phyloP scores from a whole-genome alignment of 306 rosid genomes.

The Rosa rugosa region DNA sequence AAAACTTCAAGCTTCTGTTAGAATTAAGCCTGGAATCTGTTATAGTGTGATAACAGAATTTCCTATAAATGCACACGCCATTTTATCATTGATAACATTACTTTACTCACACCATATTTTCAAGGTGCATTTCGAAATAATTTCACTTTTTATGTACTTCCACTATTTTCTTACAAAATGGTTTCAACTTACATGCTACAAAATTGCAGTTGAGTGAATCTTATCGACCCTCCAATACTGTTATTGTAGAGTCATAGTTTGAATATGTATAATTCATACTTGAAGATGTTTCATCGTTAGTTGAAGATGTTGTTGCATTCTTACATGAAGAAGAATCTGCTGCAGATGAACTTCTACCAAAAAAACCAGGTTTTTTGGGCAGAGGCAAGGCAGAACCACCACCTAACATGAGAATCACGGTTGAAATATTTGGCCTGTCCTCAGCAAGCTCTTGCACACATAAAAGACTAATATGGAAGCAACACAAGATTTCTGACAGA shows the following conservation, averaged over 20 bases:
- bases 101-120: background rate
- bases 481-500: slow-evolving; percentile 28
- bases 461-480: slow-evolving; percentile 53
- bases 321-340: slow-evolving; percentile 2
- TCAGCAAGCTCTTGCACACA: slow-evolving; percentile 54
- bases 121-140: background rate
- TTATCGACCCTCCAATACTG: slow-evolving; percentile 48
- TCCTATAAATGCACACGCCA: background rate
- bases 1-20: background rate
- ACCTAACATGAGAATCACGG: slow-evolving; percentile 49
- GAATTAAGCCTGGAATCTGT: background rate
- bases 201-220: slow-evolving; percentile 5
- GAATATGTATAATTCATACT: slow-evolving; percentile 22
- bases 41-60: background rate
- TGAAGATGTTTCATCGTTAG: slow-evolving; percentile 5
- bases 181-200: background rate
- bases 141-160: background rate
- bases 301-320: background rate
- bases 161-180: background rate
- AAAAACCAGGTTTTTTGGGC: slow-evolving; percentile 48
- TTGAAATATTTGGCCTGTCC: slow-evolving; percentile 59
- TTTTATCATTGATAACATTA: background rate
- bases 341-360: slow-evolving; percentile 15
- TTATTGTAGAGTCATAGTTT: slow-evolving; percentile 40
- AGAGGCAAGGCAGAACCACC: slow-evolving; percentile 41